These are phyloP conservation scores for Ceratopteris richardii DNA, from an alignment of 75 land plant species.

Conservation along the genomic window DNA sequence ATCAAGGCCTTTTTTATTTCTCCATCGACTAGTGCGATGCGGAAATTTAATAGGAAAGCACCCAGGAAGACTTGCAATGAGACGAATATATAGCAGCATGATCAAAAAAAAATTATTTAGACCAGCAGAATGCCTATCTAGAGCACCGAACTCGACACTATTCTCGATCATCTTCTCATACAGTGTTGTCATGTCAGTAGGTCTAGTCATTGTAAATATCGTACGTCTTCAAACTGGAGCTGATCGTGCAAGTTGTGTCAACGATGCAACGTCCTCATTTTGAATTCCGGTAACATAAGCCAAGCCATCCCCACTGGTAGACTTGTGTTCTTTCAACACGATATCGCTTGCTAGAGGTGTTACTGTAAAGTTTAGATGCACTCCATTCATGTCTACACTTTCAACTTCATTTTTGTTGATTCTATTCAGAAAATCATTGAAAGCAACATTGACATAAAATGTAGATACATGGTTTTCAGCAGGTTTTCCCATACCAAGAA, in stretches of 20 bases:
- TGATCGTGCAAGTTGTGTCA: slow-evolving; percentile 34
- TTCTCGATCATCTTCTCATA: too few species aligned
- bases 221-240: slow-evolving; percentile 46
- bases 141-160: too few species aligned
- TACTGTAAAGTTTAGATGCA: slow-evolving; percentile 73
- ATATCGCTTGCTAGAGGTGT: slow-evolving; percentile 16
- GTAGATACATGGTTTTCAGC: too few species aligned
- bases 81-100: slow-evolving; percentile 72
- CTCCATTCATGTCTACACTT: slow-evolving; percentile 92
- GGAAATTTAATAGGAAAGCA: slow-evolving; percentile 80
- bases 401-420: slow-evolving; percentile 62
- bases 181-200: too few species aligned
- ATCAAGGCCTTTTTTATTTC: too few species aligned
- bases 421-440: slow-evolving; percentile 78
- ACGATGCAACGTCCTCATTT: not conserved
- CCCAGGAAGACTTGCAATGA: slow-evolving; percentile 78
- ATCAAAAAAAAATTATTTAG: slow-evolving; percentile 77
- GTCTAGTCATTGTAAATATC: slow-evolving; percentile 73
- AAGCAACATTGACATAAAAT: slow-evolving; percentile 68
- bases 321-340: not conserved
- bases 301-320: not conserved
- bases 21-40: slow-evolving; percentile 62
- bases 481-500: slow-evolving; percentile 56
- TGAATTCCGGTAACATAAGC: not conserved
- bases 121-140: slow-evolving; percentile 85